Evolutionary conservation across 805 yeast species (phyloP).

Genomic region (Cyberlindnera saturnus): DNA sequence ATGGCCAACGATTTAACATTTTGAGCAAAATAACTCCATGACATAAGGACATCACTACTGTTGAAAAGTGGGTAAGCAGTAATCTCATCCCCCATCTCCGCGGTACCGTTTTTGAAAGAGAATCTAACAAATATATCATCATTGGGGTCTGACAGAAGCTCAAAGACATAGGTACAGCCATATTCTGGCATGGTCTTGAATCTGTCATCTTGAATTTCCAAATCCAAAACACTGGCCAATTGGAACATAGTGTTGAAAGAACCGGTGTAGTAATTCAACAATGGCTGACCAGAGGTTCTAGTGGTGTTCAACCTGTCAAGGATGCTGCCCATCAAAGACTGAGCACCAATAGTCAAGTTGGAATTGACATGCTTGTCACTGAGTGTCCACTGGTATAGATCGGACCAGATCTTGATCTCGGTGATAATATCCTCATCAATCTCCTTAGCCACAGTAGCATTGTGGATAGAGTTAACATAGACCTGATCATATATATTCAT

Average conservation of each 20-base stretch:
- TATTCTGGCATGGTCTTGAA: conserved; percentile 44
- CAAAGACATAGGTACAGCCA: conserved; percentile 41
- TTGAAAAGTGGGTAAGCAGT: conserved; percentile 35
- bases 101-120: conserved; percentile 41
- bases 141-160: conserved; percentile 25
- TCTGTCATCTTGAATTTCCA: conserved; percentile 27
- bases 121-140: conserved; percentile 33
- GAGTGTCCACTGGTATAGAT: conserved; percentile 33
- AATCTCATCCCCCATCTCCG: conserved; percentile 25
- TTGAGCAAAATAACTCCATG: conserved; percentile 32
- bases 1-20: conserved; percentile 25
- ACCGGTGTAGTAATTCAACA: conserved; percentile 37
- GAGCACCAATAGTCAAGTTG: conserved; percentile 37
- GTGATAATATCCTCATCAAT: conserved; percentile 28
- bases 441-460: conserved; percentile 28
- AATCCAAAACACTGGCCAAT: conserved; percentile 29
- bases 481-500: conserved; percentile 36
- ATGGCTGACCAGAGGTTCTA: conserved; percentile 29
- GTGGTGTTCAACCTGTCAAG: conserved; percentile 31
- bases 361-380: conserved; percentile 20
- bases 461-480: conserved; percentile 36
- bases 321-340: conserved; percentile 32
- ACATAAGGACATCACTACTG: conserved; percentile 23
- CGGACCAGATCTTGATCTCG: conserved; percentile 32
- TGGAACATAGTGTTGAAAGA: conserved; percentile 40